Evolutionary conservation across 2,329 filamentous ascomycete species (phyloP).

Genomic region (Fusarium continuum): DNA sequence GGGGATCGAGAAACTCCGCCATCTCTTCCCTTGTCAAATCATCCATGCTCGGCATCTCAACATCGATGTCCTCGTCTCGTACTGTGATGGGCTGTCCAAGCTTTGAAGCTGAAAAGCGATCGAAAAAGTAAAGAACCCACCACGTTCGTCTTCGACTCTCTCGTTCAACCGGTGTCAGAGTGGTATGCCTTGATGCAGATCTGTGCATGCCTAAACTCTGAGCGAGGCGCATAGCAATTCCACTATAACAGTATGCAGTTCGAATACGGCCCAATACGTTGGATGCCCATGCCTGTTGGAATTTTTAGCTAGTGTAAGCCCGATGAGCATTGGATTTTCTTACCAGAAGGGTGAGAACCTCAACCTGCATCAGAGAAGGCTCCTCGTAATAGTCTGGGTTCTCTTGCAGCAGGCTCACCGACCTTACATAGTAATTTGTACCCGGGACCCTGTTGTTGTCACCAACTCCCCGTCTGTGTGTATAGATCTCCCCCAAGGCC

Average conservation of each 20-base stretch:
- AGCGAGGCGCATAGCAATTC: conserved; percentile 51
- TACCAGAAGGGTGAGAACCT: conserved; percentile 49
- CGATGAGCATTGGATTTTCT: accelerated
- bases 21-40: conserved; percentile 42
- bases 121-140: conserved; percentile 50
- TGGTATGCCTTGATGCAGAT: conserved; percentile 33
- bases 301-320: neutral
- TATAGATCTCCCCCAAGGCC: conserved; percentile 56
- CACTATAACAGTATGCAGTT: conserved; percentile 47
- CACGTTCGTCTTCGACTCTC: conserved; percentile 44
- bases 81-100: conserved; percentile 46
- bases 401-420: conserved; percentile 51
- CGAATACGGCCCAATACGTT: conserved; percentile 49
- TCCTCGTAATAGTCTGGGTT: conserved; percentile 51
- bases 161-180: conserved; percentile 35
- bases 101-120: conserved; percentile 47
- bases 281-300: conserved; percentile 41
- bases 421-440: conserved; percentile 54
- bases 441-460: conserved; percentile 50
- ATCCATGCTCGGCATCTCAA: conserved; percentile 46
- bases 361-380: conserved; percentile 55
- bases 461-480: conserved; percentile 46
- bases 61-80: conserved; percentile 47
- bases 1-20: conserved; percentile 44
- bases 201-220: conserved; percentile 56